A percentile compares a stretch with the other conserved stretches of the same genome.
These are phyloP conservation scores for Boletus rufocinnamomeus DNA, from an alignment of 768 basidiomycete species.

Conservation along the genomic window DNA sequence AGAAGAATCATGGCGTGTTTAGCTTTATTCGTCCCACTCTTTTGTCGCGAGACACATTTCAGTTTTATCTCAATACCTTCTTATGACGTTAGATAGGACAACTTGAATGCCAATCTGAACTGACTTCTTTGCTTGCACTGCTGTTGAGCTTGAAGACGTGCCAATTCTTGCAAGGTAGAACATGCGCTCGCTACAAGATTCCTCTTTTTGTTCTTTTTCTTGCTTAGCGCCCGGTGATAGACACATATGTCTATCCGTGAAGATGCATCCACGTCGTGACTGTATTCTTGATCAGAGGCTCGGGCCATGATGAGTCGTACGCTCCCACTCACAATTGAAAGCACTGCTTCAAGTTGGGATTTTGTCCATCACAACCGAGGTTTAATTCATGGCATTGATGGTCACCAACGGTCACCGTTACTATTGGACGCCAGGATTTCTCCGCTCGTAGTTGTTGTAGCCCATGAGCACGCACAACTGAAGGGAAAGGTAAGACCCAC, in stretches of 20 bases:
- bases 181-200: constrained; percentile 54
- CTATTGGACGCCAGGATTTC: constrained; percentile 67
- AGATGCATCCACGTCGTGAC: constrained; percentile 39
- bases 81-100: constrained; percentile 12
- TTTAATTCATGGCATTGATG: constrained; percentile 54
- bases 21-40: constrained; percentile 11
- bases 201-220: constrained; percentile 60
- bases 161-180: constrained; percentile 54
- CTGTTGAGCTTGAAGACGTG: constrained; percentile 47
- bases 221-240: constrained; percentile 59
- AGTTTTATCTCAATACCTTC: constrained; percentile 49
- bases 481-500: too few relatives aligned
- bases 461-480: constrained; percentile 44
- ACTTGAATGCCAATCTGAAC: constrained; percentile 19
- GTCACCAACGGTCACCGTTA: constrained; percentile 56
- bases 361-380: constrained; percentile 71
- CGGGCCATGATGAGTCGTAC: not conserved
- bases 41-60: constrained; percentile 30
- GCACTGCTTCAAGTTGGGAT: constrained; percentile 58
- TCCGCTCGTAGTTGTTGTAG: constrained; percentile 51
- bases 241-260: constrained; percentile 56
- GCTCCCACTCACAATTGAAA: constrained; percentile 51
- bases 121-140: constrained; percentile 43
- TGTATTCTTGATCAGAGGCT: constrained; percentile 21
- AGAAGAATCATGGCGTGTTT: constrained; percentile 11